phyloP scores from a whole-genome alignment of 1,284 basidiomycete genomes.

The Wolfiporia cocos region DNA sequence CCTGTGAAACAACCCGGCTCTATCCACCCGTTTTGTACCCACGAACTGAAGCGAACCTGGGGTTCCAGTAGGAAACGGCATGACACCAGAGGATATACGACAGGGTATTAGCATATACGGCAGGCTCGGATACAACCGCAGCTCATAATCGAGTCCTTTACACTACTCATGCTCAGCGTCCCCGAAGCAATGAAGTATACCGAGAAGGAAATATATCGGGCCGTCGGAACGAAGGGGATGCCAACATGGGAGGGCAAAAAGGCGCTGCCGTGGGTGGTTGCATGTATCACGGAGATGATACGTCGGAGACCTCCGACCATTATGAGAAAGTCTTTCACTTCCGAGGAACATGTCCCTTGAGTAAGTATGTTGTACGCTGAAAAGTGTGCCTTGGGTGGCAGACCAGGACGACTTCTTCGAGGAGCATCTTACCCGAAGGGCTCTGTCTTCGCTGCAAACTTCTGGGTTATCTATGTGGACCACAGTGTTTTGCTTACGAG shows the following conservation, averaged over 20 bases:
- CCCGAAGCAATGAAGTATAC: constrained; percentile 28
- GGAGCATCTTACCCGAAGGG: constrained; percentile 21
- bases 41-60: constrained; percentile 18
- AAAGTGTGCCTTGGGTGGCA: constrained; percentile 11
- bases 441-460: constrained; percentile 12
- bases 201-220: constrained; percentile 30
- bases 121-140: constrained; percentile 24
- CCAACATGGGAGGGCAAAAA: constrained; percentile 23
- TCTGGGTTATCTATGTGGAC: constrained; percentile 11
- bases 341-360: background rate
- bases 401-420: constrained; percentile 15
- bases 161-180: constrained; percentile 25
- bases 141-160: constrained; percentile 20
- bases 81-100: constrained; percentile 25
- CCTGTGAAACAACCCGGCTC: background rate
- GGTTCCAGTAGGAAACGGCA: constrained; percentile 19
- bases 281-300: constrained; percentile 26
- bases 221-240: constrained; percentile 23
- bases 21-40: constrained; percentile 14
- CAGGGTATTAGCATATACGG: constrained; percentile 22
- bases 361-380: background rate
- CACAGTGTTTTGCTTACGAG: background rate
- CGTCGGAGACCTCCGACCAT: constrained; percentile 17
- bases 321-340: constrained; percentile 11
- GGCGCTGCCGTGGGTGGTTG: constrained; percentile 22